These are phyloP conservation scores for Nicotiana benthamiana DNA, from an alignment of 257 asterid species.

Conservation along the genomic window DNA sequence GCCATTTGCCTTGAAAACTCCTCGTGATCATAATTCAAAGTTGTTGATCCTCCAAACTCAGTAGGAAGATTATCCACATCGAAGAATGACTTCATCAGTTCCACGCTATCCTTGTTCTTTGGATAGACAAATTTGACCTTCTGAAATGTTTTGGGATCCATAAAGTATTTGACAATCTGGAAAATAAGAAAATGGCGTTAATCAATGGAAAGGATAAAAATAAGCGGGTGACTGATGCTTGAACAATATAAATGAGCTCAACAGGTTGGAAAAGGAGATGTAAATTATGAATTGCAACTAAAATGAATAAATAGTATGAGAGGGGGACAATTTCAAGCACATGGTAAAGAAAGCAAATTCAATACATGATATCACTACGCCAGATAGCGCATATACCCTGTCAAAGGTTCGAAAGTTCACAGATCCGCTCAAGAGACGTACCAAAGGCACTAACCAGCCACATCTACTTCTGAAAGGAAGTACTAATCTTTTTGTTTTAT, in stretches of 20 bases:
- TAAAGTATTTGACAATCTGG: constrained; percentile 81
- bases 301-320: neutral
- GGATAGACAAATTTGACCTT: constrained; percentile 94
- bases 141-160: constrained; percentile 84
- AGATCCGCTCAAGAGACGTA: neutral
- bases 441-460: neutral
- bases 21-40: constrained; percentile 72
- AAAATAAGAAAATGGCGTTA: constrained; percentile 1
- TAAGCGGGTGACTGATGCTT: neutral
- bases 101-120: constrained; percentile 83
- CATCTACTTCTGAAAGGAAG: neutral
- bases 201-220: neutral
- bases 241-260: neutral
- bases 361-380: neutral
- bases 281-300: too few relatives aligned
- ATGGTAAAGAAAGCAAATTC: neutral
- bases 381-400: neutral
- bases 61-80: constrained; percentile 84
- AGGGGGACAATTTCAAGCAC: neutral
- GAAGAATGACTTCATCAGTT: constrained; percentile 68
- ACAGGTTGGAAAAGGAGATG: too few relatives aligned
- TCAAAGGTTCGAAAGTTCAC: neutral
- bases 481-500: neutral
- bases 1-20: constrained; percentile 85
- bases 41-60: constrained; percentile 88